These are phyloP conservation scores for Fraxinus pennsylvanica DNA, from an alignment of 257 asterid genomes.

Conservation along the genomic window DNA sequence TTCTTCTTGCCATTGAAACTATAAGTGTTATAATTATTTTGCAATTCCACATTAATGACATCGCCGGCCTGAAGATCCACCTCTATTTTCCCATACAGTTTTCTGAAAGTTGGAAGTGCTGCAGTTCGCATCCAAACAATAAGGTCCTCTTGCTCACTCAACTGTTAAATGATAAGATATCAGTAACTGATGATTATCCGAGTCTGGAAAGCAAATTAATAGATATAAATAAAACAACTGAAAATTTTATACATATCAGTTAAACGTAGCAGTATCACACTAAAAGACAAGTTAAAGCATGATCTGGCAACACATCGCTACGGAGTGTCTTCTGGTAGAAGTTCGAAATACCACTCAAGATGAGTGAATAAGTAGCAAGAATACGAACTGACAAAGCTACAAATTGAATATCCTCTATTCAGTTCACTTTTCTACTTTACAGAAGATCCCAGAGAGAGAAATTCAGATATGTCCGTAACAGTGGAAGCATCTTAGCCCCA, in stretches of 20 bases:
- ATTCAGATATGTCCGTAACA: neutral
- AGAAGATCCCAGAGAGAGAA: neutral
- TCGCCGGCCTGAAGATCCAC: conserved; percentile 29
- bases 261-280: neutral
- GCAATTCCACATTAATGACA: conserved; percentile 17
- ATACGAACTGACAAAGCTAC: neutral
- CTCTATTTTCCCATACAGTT: conserved; percentile 43
- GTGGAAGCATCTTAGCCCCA: neutral
- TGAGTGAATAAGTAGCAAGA: neutral
- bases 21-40: conserved; percentile 40
- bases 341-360: neutral
- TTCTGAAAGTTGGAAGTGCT: conserved; percentile 46
- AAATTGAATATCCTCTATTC: neutral
- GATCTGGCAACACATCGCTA: neutral
- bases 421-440: neutral
- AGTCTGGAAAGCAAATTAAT: neutral
- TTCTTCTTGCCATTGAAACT: conserved; percentile 44
- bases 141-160: conserved; percentile 38
- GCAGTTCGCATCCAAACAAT: conserved; percentile 53
- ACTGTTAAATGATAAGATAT: conserved; percentile 1
- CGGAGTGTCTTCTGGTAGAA: neutral
- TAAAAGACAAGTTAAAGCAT: neutral
- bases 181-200: neutral
- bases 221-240: neutral
- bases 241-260: neutral